Evolutionary conservation across 1,284 basidiomycete genomes (phyloP), one percentile per base, ranked within the genome.

Genomic region (Irpex sp.): DNA sequence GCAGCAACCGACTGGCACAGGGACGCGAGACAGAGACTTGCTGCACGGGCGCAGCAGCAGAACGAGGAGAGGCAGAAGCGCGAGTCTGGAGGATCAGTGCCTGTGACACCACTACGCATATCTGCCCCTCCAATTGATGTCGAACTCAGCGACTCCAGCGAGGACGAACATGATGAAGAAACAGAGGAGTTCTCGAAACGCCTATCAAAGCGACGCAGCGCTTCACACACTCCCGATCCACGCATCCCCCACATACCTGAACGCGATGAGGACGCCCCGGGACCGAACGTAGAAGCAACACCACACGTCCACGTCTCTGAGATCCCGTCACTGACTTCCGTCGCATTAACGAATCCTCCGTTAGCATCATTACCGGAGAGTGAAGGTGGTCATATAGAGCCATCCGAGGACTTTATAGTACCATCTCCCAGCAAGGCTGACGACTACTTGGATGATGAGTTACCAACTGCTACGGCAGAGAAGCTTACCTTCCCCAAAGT

Each of bases 131-230:
- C 89, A 5, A 90, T 90, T 59, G 82, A 86, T 51, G 84, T 91
- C 11, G 90, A 93, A 71, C 67, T 93, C 68, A 92, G 90, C 69
- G 92, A 93, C 70, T 91, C 93, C 74, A 93, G 92, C 69, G 90
- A 91, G 26, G 79, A 66, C 53, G 84, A 85, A 35, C 86, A 80
- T 39, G 83, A 82, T 1, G 84, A 26, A 26, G 26, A 86, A 57
- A 78, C 83, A 2, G 78, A 79, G 4, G 59, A 68, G 21, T 39
- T 43, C 5, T 37, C 61, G 39, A 56, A 57, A 9, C 68, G 59
- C 39, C 56, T 53, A 7, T 64, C 62, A 57, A 64, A 68, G 8
- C 66, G 67, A 53, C 66, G 64, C 46, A 67, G 53, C 17, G 63
- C 58, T 51, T 61, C 31, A 33, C 68, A 61, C n/a, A 57, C 67